Base-by-base conservation (phyloP, 352 stramenopile species). In the Phytopythium sindhum region DNA sequence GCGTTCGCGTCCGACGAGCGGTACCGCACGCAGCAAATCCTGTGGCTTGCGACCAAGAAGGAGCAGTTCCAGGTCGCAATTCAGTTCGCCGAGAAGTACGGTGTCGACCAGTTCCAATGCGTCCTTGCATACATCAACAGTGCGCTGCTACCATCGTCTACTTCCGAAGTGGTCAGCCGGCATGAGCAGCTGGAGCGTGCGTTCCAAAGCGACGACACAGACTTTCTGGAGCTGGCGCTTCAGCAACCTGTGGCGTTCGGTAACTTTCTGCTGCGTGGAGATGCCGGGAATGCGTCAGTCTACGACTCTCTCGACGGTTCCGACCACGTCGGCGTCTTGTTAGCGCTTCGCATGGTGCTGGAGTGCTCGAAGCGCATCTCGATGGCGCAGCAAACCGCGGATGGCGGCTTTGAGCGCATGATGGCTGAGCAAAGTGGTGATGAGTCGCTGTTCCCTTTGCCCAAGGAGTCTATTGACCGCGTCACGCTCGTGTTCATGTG, bases 401-500 rank as follows among this genome's bases (percentile, higher is more conserved):
- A 69, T 53, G 56, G n/a, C 0, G 12, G 28, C 28, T 48, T 60
- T 29, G 31, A 39, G 3, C 54, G 60, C 24, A 39, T 54, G 12
- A 23, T 35, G 47, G 6, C 24, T 14, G 47, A 54, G 24, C 47
- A 33, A 54, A 35, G 47, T 14, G 47, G 47, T 15, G 24, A 11
- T 57, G 10, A 17, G 8, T 74, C 71, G 60, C 57, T 74, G 12
- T 84, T 91, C 26, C 81, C 83, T 14, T 41, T 93, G 21, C 54
- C 73, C 0, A 90, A 92, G 48, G 55, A 64, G 17, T 75, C 73
- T 14, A 78, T 52, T 17, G 80, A 91, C 58, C 81, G 81, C 28
- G 67, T 88, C 19, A 86, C 81, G 6, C 63, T 93, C 7, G 52
- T 93, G 23, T 91, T 93, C 56, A 81, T 91, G 83, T 93, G 85